These are phyloP conservation scores for Alternaria viburni DNA, from an alignment of 2,329 filamentous ascomycete genomes.

Conservation along the genomic window DNA sequence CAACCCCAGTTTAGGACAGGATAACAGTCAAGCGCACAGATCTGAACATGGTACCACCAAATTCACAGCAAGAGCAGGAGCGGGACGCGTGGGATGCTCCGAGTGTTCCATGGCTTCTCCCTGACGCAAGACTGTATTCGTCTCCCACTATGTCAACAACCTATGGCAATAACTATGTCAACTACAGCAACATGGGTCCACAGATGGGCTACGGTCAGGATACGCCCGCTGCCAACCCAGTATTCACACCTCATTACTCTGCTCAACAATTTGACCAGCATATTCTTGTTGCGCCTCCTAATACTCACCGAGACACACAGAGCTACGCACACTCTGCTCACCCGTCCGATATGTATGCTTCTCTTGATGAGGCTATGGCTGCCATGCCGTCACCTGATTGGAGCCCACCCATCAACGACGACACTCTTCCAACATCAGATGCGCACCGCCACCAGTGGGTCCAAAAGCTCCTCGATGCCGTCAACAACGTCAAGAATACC, in stretches of 20 bases:
- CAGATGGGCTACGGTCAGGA: background rate
- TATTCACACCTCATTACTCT: background rate
- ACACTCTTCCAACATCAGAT: slow-evolving; percentile 2
- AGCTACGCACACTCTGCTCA: background rate
- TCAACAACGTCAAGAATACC: slow-evolving; percentile 2
- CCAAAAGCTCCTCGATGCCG: slow-evolving; percentile 1
- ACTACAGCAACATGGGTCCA: background rate
- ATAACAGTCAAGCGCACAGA: background rate
- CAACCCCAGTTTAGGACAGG: background rate
- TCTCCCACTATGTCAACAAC: background rate
- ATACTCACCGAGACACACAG: background rate
- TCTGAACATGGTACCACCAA: background rate
- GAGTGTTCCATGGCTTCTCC: background rate
- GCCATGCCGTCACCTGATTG: background rate
- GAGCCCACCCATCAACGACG: slow-evolving; percentile 1
- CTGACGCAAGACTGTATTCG: background rate
- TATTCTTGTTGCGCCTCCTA: background rate
- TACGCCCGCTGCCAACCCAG: background rate
- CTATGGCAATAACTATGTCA: background rate
- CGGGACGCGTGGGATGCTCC: background rate
- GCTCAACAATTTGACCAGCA: background rate
- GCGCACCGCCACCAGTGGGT: background rate
- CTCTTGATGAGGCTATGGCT: background rate
- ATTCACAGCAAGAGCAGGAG: background rate
- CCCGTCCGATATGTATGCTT: background rate